These are phyloP conservation scores for Tetracentron sinense DNA, from an alignment of 164 flowering plant genomes.

Conservation along the genomic window DNA sequence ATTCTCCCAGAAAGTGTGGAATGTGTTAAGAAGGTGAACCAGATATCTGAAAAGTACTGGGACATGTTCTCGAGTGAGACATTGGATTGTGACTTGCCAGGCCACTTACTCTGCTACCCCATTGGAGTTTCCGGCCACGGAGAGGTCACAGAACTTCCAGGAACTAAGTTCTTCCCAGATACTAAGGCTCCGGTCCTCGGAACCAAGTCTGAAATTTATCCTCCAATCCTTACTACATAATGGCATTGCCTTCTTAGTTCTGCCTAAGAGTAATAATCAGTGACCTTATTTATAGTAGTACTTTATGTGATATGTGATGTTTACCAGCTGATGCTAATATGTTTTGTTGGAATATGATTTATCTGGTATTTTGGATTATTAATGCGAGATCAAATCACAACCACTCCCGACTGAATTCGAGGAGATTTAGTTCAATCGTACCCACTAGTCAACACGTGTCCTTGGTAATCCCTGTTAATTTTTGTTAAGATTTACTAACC, in stretches of 20 bases:
- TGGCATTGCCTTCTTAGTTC: not conserved
- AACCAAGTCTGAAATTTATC: slow-evolving; percentile 38
- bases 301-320: too few species aligned
- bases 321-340: too few species aligned
- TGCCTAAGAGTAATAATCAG: too few species aligned
- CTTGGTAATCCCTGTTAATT: too few species aligned
- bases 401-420: too few species aligned
- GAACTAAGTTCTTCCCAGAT: slow-evolving; percentile 56
- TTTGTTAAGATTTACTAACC: too few species aligned
- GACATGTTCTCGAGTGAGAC: slow-evolving; percentile 17
- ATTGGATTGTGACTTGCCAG: slow-evolving; percentile 63
- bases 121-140: slow-evolving; percentile 40
- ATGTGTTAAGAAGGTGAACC: slow-evolving; percentile 19
- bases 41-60: slow-evolving; percentile 24
- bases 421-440: too few species aligned
- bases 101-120: slow-evolving; percentile 71
- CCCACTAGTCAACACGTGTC: too few species aligned
- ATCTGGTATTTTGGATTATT: too few species aligned
- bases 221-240: slow-evolving; percentile 67
- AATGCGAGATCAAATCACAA: too few species aligned
- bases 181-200: slow-evolving; percentile 74
- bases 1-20: slow-evolving; percentile 11
- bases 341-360: too few species aligned
- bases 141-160: slow-evolving; percentile 40
- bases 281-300: too few species aligned